Conservation (phyloP, 768 basidiomycete genomes). For the Gloeostereum incarnatum region DNA sequence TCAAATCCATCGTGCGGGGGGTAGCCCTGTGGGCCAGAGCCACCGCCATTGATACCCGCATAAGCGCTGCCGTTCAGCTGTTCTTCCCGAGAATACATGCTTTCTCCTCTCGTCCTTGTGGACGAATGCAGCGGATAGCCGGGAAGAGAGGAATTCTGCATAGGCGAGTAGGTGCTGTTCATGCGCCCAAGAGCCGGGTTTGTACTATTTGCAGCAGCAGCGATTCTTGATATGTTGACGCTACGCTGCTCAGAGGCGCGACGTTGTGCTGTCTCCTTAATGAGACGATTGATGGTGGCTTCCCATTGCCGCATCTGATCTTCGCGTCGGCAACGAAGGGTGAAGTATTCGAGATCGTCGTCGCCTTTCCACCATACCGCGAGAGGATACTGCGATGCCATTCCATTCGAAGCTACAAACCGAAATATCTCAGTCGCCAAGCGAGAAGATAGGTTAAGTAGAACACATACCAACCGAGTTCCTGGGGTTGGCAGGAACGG, state of each 20-base stretch:
- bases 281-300: slow-evolving; percentile 77
- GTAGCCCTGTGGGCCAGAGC: slow-evolving; percentile 42
- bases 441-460: slow-evolving; percentile 7
- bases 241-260: slow-evolving; percentile 62
- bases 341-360: slow-evolving; percentile 88
- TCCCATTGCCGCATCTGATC: slow-evolving; percentile 95
- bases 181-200: slow-evolving; percentile 22
- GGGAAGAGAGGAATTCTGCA: neutral
- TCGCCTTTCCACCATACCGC: slow-evolving; percentile 95
- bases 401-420: slow-evolving; percentile 32
- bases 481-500: slow-evolving; percentile 50
- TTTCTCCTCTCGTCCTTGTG: slow-evolving; percentile 2
- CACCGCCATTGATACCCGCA: neutral
- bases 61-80: neutral
- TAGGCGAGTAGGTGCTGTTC: neutral
- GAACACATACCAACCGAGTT: slow-evolving; percentile 47
- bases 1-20: slow-evolving; percentile 64
- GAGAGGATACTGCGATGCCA: slow-evolving; percentile 61
- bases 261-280: slow-evolving; percentile 65
- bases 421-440: slow-evolving; percentile 2
- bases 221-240: slow-evolving; percentile 45
- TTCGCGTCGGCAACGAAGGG: slow-evolving; percentile 85
- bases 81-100: slow-evolving; percentile 5
- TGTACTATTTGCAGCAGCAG: slow-evolving; percentile 40
- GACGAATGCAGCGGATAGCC: slow-evolving; percentile 2